Percentiles rank a stretch among this genome's conserved stretches.
Evolutionary conservation across 148 eudicot genomes (phyloP).

Genomic region (Cornus controversa): DNA sequence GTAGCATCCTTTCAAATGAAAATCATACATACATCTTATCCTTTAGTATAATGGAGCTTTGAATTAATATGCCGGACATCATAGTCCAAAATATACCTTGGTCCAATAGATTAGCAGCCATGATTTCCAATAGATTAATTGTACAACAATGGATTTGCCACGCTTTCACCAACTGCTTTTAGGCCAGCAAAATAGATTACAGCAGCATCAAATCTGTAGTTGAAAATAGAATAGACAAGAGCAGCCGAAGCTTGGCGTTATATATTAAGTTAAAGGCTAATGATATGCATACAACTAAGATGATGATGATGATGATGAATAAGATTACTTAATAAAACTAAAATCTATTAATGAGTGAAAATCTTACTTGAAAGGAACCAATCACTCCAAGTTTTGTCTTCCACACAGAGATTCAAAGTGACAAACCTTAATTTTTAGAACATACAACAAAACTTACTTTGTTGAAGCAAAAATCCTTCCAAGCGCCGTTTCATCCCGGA

Average conservation of each 20-base stretch:
- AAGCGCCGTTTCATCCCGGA: constrained; percentile 77
- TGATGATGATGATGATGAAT: too few species aligned
- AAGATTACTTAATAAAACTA: too few species aligned
- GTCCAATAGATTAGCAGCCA: constrained; percentile 92
- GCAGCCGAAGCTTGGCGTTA: background rate
- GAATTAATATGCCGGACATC: too few species aligned
- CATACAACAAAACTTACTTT: constrained; percentile 46
- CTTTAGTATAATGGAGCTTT: too few species aligned
- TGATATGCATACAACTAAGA: too few species aligned
- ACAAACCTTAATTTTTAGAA: background rate
- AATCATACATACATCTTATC: too few species aligned
- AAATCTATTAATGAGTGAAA: background rate
- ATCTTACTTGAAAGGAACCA: background rate
- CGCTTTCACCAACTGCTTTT: constrained; percentile 99
- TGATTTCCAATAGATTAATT: constrained; percentile 77
- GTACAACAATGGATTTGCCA: constrained; percentile 88
- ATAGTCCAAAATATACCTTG: too few species aligned
- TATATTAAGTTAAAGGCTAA: background rate
- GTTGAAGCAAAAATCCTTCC: constrained; percentile 72
- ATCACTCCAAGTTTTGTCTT: background rate
- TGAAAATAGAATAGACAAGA: constrained; percentile 12
- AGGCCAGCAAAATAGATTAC: constrained; percentile 97
- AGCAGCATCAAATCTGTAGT: constrained; percentile 93
- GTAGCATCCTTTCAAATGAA: background rate
- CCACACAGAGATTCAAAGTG: background rate